These are phyloP conservation scores for Pilatotrama ljubarskyi DNA, from an alignment of 768 basidiomycete species.

Conservation along the genomic window DNA sequence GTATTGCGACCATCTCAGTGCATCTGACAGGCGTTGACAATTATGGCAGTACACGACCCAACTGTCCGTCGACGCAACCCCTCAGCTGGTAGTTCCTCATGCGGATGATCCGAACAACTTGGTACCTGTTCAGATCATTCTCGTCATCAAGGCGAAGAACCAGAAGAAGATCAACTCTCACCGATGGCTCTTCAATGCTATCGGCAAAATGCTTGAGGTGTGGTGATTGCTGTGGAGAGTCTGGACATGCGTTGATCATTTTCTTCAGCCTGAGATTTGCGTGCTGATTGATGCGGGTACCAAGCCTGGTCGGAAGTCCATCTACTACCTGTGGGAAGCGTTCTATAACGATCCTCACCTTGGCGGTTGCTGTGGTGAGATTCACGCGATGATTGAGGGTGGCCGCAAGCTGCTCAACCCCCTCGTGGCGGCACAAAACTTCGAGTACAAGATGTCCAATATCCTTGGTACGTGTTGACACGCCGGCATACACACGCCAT, in stretches of 20 bases:
- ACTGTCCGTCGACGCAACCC: slow-evolving; percentile 87
- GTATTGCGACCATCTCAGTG: slow-evolving; percentile 38
- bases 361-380: slow-evolving; percentile 92
- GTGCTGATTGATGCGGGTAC: slow-evolving; percentile 95
- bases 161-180: slow-evolving; percentile 96
- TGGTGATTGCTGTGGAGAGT: slow-evolving; percentile 13
- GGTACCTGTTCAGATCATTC: slow-evolving; percentile 89
- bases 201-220: slow-evolving; percentile 79
- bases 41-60: slow-evolving; percentile 86
- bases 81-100: slow-evolving; percentile 88
- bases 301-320: slow-evolving; percentile 93
- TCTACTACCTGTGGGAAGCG: slow-evolving; percentile 94
- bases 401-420: slow-evolving; percentile 91
- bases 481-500: not conserved
- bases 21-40: not conserved
- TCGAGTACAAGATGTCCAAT: slow-evolving; percentile 98
- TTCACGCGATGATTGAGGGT: slow-evolving; percentile 95
- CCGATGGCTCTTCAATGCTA: slow-evolving; percentile 94
- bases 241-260: not conserved
- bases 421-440: slow-evolving; percentile 92
- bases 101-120: slow-evolving; percentile 89
- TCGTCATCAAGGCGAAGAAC: slow-evolving; percentile 91
- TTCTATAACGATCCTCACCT: slow-evolving; percentile 79
- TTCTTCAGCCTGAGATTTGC: slow-evolving; percentile 79
- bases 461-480: slow-evolving; percentile 62